Base-by-base conservation (phyloP, 164 flowering plant species). In the Aristolochia fimbriata region DNA sequence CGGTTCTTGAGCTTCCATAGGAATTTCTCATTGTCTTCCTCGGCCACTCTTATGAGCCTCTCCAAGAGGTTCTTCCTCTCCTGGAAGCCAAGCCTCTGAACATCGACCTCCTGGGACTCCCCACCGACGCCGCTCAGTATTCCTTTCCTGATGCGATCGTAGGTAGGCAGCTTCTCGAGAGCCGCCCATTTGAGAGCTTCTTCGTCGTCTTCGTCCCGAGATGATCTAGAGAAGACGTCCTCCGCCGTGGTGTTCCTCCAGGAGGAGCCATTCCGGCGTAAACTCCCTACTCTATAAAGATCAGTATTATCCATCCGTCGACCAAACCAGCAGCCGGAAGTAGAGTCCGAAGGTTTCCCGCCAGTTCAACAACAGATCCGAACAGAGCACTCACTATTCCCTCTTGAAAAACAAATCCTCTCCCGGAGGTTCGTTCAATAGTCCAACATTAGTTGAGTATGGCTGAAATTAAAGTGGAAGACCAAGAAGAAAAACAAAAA, bases 101-200 rank as follows among this genome's bases (percentile, higher is more conserved):
- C 68, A 46, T 83, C 87, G 16, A 89, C 64, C 54, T 86, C 91
- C 55, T 43, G 69, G n/a, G 57, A 60, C 11, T 58, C 71, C 4
- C 83, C 89, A 1, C 56, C 56, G 1, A 73, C 69, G 10, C 72
- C 80, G n/a, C 72, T 64, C 27, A 85, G 25, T 14, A 88, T 55
- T 17, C 87, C 93, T 72, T 74, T 88, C 77, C 75, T 86, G 37
- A 86, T 60, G 10, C 93, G 75, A 62, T 77, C 76, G 54, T 70
- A 81, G 9, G 96, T 86, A 0, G 93, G 88, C 6, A 88, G 77
- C 46, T 77, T 86, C 69, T 88, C 88, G 0, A 88, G 75, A 14
- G 93, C 81, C 15, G 93, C 93, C 96, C 96, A 84, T 66, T 71
- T 86, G 0, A 88, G 76, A 25, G 88, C 96, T 59, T 88, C 96